A percentile compares a stretch with the other conserved stretches of the same genome.
These are phyloP conservation scores for Microthlaspi erraticum DNA, from an alignment of 345 rosid genomes.

Conservation along the genomic window DNA sequence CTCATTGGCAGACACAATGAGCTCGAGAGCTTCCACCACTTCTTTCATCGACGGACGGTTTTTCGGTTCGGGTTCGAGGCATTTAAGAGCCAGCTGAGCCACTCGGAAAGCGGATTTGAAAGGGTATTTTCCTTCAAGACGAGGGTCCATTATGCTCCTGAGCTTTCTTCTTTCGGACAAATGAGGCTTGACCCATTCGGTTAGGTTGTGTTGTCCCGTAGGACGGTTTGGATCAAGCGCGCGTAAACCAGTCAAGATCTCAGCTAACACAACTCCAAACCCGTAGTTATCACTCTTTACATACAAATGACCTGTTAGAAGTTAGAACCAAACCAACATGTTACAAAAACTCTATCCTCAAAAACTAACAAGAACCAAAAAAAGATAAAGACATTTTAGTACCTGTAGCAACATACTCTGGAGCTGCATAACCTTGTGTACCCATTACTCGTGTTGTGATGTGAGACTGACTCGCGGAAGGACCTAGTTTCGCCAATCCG, in stretches of 20 bases:
- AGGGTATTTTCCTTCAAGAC: constrained; percentile 84
- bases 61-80: constrained; percentile 73
- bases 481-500: constrained; percentile 94
- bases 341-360: constrained; percentile 1
- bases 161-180: constrained; percentile 70
- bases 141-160: constrained; percentile 68
- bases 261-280: constrained; percentile 87
- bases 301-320: constrained; percentile 81
- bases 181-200: constrained; percentile 88
- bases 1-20: constrained; percentile 58
- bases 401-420: constrained; percentile 98
- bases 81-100: constrained; percentile 72
- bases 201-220: constrained; percentile 62
- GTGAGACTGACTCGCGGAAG: constrained; percentile 95
- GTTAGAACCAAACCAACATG: constrained; percentile 40
- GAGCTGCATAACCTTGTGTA: constrained; percentile 94
- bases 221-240: constrained; percentile 90
- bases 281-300: constrained; percentile 96
- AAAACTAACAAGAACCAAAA: constrained; percentile 16
- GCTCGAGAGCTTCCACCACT: constrained; percentile 73
- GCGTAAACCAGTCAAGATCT: constrained; percentile 82
- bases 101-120: constrained; percentile 64
- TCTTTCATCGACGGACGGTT: constrained; percentile 86
- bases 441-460: constrained; percentile 97
- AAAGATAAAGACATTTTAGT: background rate